Conservation (phyloP, 2,329 filamentous ascomycete species). For the Thermothelomyces thermophilus region DNA sequence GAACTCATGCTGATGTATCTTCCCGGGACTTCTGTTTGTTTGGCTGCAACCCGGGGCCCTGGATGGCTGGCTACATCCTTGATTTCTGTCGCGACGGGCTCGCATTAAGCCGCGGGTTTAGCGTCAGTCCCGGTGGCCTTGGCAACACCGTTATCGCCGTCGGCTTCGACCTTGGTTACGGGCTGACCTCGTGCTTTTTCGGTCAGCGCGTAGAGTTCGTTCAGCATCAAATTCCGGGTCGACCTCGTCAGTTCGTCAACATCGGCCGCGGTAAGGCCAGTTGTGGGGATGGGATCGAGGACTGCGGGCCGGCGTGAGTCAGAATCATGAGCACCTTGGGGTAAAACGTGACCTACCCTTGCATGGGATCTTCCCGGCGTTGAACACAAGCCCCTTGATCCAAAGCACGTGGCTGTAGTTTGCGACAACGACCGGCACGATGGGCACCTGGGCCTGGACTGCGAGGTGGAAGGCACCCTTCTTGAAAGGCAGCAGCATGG, state of each 20-base stretch:
- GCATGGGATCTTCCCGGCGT: constrained; percentile 62
- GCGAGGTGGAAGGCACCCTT: constrained; percentile 97
- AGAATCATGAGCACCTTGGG: background rate
- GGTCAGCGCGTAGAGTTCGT: constrained; percentile 52
- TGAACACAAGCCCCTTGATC: constrained; percentile 58
- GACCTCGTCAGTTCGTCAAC: constrained; percentile 65
- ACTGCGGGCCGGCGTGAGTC: constrained; percentile 42
- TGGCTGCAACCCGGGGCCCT: too few species aligned
- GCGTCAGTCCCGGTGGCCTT: constrained; percentile 30
- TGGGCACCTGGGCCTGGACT: constrained; percentile 85
- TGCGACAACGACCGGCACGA: constrained; percentile 77
- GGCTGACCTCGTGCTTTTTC: constrained; percentile 42
- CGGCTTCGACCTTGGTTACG: constrained; percentile 23
- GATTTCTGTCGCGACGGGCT: background rate
- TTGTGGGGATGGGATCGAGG: constrained; percentile 72
- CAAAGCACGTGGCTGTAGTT: constrained; percentile 72
- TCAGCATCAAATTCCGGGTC: constrained; percentile 70
- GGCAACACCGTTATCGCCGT: constrained; percentile 27
- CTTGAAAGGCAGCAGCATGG: constrained; percentile 88
- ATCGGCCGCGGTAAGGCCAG: constrained; percentile 64
- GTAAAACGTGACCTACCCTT: constrained; percentile 52
- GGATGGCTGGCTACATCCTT: too few species aligned
- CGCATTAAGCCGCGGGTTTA: constrained; percentile 19
- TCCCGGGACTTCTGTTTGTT: background rate
- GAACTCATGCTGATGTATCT: background rate